phyloP scores from a whole-genome alignment of 352 stramenopile species.

The Pythium sukuiense region DNA sequence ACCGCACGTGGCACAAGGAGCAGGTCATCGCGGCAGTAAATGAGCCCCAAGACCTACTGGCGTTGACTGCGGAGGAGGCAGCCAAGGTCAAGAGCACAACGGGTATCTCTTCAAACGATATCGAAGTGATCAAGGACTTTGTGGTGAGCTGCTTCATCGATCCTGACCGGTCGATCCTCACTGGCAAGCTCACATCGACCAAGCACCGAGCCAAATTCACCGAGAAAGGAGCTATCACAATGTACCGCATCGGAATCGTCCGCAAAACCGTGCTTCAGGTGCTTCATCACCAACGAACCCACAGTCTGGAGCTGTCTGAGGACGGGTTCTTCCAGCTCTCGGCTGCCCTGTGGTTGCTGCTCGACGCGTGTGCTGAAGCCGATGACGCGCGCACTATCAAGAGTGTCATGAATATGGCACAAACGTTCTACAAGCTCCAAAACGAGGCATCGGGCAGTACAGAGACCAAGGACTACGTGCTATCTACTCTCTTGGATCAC shows the following conservation, averaged over 20 bases:
- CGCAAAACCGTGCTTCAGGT: slow-evolving; percentile 63
- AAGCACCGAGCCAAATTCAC: slow-evolving; percentile 74
- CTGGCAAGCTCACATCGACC: slow-evolving; percentile 25
- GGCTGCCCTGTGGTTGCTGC: slow-evolving; percentile 50
- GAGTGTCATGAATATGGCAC: slow-evolving; percentile 83
- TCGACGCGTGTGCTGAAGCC: slow-evolving; percentile 62
- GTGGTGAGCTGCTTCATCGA: slow-evolving; percentile 80
- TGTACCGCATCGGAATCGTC: slow-evolving; percentile 76
- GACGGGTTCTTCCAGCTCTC: slow-evolving; percentile 58
- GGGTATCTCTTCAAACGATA: slow-evolving; percentile 63
- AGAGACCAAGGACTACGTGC: slow-evolving; percentile 58
- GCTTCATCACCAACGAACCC: slow-evolving; percentile 67
- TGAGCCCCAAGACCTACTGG: slow-evolving; percentile 56
- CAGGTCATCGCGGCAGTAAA: slow-evolving; percentile 34
- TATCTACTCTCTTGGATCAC: slow-evolving; percentile 52
- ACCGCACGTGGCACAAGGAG: slow-evolving; percentile 69
- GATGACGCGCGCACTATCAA: slow-evolving; percentile 70
- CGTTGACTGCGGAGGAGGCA: slow-evolving; percentile 44
- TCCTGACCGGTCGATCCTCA: slow-evolving; percentile 44
- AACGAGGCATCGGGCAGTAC: not conserved
- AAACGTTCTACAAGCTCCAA: slow-evolving; percentile 69
- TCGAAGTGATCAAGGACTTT: slow-evolving; percentile 88
- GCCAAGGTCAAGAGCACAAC: slow-evolving; percentile 48
- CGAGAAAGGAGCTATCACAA: slow-evolving; percentile 47
- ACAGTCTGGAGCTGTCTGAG: slow-evolving; percentile 52